phyloP scores from a whole-genome alignment of 1,284 basidiomycete genomes.

The Cystobasidium pallidum region DNA sequence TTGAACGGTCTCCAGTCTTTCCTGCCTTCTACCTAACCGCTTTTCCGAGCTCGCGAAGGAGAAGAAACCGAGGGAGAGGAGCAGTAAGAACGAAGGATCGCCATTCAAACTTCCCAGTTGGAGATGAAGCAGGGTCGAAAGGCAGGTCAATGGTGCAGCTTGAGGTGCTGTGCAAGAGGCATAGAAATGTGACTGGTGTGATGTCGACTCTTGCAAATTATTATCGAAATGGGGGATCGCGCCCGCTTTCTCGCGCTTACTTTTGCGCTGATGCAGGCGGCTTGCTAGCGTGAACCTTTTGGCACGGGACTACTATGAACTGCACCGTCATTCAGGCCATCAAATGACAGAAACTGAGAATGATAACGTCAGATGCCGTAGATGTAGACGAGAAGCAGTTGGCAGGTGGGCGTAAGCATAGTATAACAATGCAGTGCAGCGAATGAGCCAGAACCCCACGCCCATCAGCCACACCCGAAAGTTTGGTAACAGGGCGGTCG shows the following conservation, averaged over 20 bases:
- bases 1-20: neutral
- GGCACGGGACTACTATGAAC: neutral
- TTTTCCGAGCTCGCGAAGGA: neutral
- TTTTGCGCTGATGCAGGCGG: slow-evolving; percentile 18
- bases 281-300: slow-evolving; percentile 20
- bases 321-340: neutral
- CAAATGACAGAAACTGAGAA: neutral
- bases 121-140: neutral
- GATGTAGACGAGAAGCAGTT: neutral
- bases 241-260: neutral
- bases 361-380: neutral
- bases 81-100: neutral
- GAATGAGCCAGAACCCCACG: too few relatives aligned
- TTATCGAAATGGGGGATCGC: too few relatives aligned
- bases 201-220: neutral
- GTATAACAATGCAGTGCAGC: neutral
- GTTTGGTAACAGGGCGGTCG: neutral
- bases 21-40: neutral
- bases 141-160: neutral
- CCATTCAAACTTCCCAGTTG: too few relatives aligned
- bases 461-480: neutral
- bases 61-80: neutral
- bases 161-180: neutral
- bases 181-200: neutral
- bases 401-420: neutral